These are phyloP conservation scores for Trichosanthes cucumerina DNA, from an alignment of 306 rosid species.

Conservation along the genomic window DNA sequence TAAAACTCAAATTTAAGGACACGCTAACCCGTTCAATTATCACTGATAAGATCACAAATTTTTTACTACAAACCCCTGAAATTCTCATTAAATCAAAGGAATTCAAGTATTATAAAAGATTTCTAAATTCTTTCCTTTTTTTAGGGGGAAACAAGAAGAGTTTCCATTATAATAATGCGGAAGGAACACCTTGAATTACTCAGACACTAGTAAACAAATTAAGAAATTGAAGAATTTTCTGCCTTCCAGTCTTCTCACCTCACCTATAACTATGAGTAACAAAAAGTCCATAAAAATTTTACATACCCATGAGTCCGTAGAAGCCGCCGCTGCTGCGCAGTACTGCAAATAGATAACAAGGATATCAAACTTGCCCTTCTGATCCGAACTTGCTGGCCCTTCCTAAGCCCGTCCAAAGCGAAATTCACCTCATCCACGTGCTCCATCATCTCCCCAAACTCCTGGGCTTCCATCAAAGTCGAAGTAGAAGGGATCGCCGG, in stretches of 20 bases:
- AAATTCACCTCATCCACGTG: conserved; percentile 94
- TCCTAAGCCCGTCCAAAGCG: conserved; percentile 82
- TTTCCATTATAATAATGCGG: not conserved
- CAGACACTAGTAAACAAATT: not conserved
- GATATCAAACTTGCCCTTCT: conserved; percentile 82
- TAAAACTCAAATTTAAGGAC: not conserved
- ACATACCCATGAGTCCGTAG: conserved; percentile 84
- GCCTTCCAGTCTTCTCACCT: not conserved
- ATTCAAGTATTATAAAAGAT: not conserved
- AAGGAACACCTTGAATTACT: not conserved
- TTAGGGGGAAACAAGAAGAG: not conserved
- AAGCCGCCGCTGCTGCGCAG: conserved; percentile 79
- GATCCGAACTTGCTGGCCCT: conserved; percentile 84
- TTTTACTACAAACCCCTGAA: not conserved
- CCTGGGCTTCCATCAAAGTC: conserved; percentile 97
- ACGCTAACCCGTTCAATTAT: not conserved
- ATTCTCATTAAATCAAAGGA: not conserved
- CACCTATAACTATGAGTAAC: not conserved
- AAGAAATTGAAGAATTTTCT: not conserved
- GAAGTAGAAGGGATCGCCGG: conserved; percentile 55
- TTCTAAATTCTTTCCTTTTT: not conserved
- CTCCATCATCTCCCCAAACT: conserved; percentile 99
- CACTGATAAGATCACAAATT: not conserved
- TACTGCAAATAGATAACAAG: conserved; percentile 62
- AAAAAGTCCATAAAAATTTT: conserved; percentile 5